Percentiles rank a stretch among this genome's conserved stretches.
phyloP scores from a whole-genome alignment of 2,329 filamentous ascomycete species.

The Exophiala sp. region DNA sequence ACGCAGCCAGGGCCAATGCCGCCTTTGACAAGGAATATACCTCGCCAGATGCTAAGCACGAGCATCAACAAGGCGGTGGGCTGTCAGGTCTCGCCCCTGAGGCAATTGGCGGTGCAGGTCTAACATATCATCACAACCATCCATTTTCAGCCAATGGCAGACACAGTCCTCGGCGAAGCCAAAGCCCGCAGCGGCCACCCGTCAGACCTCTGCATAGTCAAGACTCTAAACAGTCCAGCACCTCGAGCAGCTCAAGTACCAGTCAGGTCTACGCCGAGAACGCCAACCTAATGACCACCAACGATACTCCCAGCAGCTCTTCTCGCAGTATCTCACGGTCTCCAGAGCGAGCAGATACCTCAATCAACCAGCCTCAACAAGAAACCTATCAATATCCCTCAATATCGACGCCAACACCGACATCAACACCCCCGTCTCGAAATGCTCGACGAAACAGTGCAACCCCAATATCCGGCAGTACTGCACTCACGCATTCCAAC shows the following conservation, averaged over 20 bases:
- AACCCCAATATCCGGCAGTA: conserved; percentile 6
- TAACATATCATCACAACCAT: conserved; percentile 8
- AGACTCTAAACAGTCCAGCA: conserved; percentile 1
- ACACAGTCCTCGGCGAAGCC: conserved; percentile 3
- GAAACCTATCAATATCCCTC: not conserved
- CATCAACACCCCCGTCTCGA: not conserved
- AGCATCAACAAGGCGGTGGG: conserved; percentile 1
- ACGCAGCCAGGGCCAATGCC: conserved; percentile 18
- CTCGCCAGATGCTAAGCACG: not conserved
- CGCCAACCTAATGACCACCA: too few species aligned
- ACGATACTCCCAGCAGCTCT: not conserved
- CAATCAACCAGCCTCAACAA: not conserved
- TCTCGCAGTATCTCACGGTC: not conserved
- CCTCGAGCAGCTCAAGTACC: conserved; percentile 2
- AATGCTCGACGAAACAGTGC: conserved; percentile 16
- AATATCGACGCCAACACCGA: too few species aligned
- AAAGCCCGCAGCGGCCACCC: not conserved
- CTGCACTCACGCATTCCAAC: conserved; percentile 14
- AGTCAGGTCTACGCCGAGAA: conserved; percentile 7
- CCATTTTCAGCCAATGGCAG: conserved; percentile 3
- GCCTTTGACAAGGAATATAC: conserved; percentile 17
- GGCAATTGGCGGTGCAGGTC: conserved; percentile 8
- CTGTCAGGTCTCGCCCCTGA: conserved; percentile 11
- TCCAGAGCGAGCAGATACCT: not conserved
- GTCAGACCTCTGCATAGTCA: not conserved